Evolutionary conservation across 192 early-diverging fungal species (phyloP).

Genomic region (Backusella parvicylindrica): DNA sequence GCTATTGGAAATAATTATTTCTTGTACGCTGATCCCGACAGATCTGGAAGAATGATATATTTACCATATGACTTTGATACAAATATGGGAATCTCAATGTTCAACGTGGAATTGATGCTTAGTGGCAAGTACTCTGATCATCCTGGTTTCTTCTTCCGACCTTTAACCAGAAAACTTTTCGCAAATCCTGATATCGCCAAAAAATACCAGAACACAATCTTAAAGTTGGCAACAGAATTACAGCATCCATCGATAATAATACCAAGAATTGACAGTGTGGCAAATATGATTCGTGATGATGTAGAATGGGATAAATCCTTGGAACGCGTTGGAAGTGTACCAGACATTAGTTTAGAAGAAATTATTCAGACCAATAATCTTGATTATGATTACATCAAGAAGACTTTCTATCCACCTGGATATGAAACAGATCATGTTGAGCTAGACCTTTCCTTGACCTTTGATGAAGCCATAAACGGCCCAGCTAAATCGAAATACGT

Average conservation of each 20-base stretch:
- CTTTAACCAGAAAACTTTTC: not conserved
- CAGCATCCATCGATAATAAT: not conserved
- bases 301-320: constrained; percentile 9
- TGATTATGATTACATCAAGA: not conserved
- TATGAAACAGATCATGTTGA: not conserved
- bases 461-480: not conserved
- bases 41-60: not conserved
- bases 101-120: not conserved
- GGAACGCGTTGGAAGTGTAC: not conserved
- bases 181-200: not conserved
- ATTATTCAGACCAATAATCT: not conserved
- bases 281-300: constrained; percentile 3
- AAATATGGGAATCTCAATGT: not conserved
- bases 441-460: not conserved
- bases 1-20: constrained; percentile 4
- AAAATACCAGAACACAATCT: not conserved
- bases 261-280: not conserved
- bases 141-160: constrained; percentile 6
- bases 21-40: not conserved
- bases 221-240: not conserved
- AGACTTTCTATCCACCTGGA: not conserved
- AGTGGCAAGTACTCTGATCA: constrained; percentile 9
- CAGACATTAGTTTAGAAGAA: not conserved
- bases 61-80: not conserved
- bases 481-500: not conserved